A percentile compares a stretch with the other conserved stretches of the same genome.
These are phyloP conservation scores for Sophora flavescens DNA, from an alignment of 306 rosid genomes.

Conservation along the genomic window DNA sequence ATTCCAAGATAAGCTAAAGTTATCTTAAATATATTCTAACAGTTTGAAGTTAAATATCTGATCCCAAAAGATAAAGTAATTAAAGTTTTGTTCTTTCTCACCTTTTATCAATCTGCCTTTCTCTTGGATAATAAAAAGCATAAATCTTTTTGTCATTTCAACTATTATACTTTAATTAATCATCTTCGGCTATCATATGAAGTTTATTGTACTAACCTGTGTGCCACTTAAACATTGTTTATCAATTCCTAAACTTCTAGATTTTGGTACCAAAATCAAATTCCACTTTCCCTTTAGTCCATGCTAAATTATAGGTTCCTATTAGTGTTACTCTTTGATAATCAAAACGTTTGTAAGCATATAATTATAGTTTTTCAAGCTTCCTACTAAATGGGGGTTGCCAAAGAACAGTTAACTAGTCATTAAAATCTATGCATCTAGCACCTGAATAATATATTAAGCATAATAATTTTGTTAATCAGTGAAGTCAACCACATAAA, in stretches of 20 bases:
- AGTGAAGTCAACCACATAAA: neutral
- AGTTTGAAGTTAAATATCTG: neutral
- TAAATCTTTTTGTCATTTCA: neutral
- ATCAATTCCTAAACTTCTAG: neutral
- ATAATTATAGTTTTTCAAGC: constrained; percentile 27
- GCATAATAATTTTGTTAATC: neutral
- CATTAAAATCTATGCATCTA: neutral
- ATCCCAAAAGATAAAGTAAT: neutral
- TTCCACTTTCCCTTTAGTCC: constrained; percentile 26
- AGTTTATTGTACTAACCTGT: neutral
- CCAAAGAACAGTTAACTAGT: neutral
- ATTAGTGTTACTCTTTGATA: neutral
- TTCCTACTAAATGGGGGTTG: constrained; percentile 14
- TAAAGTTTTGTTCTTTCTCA: constrained; percentile 26
- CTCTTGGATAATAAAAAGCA: constrained; percentile 4
- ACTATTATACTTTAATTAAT: neutral
- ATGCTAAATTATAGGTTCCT: constrained; percentile 15
- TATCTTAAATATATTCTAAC: no score
- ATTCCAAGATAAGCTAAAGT: no score
- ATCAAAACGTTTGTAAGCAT: constrained; percentile 8
- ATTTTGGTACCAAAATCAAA: neutral
- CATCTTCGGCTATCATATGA: neutral
- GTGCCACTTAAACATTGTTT: neutral
- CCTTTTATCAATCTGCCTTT: neutral
- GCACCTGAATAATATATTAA: constrained; percentile 17